These are phyloP conservation scores for Drechslerella coelobrocha DNA, from an alignment of 2,329 filamentous ascomycete genomes.

Conservation along the genomic window DNA sequence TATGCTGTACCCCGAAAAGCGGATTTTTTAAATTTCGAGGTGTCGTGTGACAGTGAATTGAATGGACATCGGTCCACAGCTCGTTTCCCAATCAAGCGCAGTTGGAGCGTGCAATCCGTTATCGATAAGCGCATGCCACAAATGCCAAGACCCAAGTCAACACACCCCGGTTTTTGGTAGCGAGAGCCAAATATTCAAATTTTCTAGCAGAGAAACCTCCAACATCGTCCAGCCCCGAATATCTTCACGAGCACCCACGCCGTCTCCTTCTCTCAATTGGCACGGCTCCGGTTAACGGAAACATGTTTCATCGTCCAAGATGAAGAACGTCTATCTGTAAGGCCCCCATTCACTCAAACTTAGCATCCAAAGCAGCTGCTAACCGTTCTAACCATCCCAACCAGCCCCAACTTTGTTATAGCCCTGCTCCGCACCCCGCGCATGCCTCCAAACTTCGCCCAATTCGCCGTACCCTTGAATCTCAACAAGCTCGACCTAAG, in stretches of 20 bases:
- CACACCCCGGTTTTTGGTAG: slow-evolving; percentile 34
- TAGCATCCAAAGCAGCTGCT: no score
- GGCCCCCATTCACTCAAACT: slow-evolving; percentile 32
- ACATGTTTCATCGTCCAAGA: slow-evolving; percentile 54
- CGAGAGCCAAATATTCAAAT: slow-evolving; percentile 36
- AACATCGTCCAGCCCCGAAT: slow-evolving; percentile 4
- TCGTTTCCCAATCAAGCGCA: neutral
- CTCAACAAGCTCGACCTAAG: slow-evolving; percentile 97
- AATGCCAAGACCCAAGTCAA: slow-evolving; percentile 14
- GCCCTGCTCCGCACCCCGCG: slow-evolving; percentile 76
- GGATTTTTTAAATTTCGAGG: slow-evolving; percentile 7
- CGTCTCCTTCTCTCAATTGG: slow-evolving; percentile 13
- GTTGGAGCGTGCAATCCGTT: slow-evolving; percentile 39
- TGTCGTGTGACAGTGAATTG: slow-evolving; percentile 47
- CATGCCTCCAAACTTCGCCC: slow-evolving; percentile 79
- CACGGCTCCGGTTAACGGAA: slow-evolving; percentile 19
- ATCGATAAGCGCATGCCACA: slow-evolving; percentile 39
- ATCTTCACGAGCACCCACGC: neutral
- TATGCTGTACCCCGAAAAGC: neutral
- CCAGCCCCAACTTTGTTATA: slow-evolving; percentile 83
- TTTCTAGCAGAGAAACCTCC: slow-evolving; percentile 20
- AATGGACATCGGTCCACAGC: neutral
- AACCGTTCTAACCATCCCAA: no score
- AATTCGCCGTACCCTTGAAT: slow-evolving; percentile 86
- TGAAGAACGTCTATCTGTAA: slow-evolving; percentile 63